These are phyloP conservation scores for Trichoderma gracile DNA, from an alignment of 2,329 filamentous ascomycete species.

Conservation along the genomic window DNA sequence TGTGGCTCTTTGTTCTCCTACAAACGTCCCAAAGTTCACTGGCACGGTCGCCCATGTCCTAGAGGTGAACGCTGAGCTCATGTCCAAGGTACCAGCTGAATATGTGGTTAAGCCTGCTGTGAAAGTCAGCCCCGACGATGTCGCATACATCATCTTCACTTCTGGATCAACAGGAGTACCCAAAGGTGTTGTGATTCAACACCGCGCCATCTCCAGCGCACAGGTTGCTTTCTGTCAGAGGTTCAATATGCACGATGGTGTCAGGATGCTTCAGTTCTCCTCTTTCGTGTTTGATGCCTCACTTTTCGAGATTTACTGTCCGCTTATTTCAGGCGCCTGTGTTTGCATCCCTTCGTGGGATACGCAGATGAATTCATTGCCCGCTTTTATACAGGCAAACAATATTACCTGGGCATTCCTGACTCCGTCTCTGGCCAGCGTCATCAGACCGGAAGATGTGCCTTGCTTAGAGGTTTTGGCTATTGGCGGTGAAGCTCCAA, in stretches of 20 bases:
- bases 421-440: conserved; percentile 3
- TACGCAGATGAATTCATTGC: conserved; percentile 12
- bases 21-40: neutral
- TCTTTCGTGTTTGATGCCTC: conserved; percentile 28
- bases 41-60: neutral
- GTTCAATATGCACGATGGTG: neutral
- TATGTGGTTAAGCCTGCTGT: neutral
- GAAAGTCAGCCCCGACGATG: neutral
- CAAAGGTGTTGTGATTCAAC: conserved; percentile 39
- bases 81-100: neutral
- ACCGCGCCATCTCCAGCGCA: conserved; percentile 9
- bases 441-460: neutral
- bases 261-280: conserved; percentile 25
- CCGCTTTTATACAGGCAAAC: neutral
- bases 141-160: conserved; percentile 49
- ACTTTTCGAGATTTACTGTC: conserved; percentile 20
- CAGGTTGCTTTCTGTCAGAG: neutral
- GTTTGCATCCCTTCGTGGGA: conserved; percentile 28
- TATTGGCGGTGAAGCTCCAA: conserved; percentile 11
- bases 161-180: conserved; percentile 53
- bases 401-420: conserved; percentile 1
- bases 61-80: neutral
- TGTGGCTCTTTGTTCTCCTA: neutral
- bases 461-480: neutral
- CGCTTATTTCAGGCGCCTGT: conserved; percentile 20